Percentiles rank a stretch among this genome's conserved stretches.
phyloP scores from a whole-genome alignment of 1,139 yeast genomes.

The Saccharomycopsis phalli region DNA sequence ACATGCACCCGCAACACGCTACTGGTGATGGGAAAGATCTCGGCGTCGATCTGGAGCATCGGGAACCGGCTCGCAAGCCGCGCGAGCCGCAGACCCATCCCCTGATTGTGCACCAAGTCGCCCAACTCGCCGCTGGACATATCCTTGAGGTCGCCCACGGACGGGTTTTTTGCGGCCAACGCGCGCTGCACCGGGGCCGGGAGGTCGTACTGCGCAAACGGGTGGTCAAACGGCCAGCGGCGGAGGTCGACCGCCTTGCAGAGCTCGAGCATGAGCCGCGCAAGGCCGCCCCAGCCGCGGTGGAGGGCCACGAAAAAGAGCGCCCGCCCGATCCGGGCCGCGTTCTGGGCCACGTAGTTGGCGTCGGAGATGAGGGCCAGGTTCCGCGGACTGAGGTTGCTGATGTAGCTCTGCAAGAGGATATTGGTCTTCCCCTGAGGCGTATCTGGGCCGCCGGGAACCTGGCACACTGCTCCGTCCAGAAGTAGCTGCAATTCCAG shows the following conservation, averaged over 20 bases:
- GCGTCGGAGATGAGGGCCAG: conserved; percentile 81
- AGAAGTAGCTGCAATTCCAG: conserved; percentile 64
- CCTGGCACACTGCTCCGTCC: conserved; percentile 64
- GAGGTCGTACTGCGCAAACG: conserved; percentile 76
- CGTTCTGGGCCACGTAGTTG: conserved; percentile 90
- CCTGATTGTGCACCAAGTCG: conserved; percentile 73
- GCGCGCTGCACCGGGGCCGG: conserved; percentile 58
- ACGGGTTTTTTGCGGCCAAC: conserved; percentile 55
- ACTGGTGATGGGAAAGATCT: conserved; percentile 82
- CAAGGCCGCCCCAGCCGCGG: conserved; percentile 81
- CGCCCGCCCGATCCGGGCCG: conserved; percentile 90
- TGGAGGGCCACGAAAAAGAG: conserved; percentile 77
- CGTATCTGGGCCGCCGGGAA: conserved; percentile 69
- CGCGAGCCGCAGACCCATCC: conserved; percentile 60
- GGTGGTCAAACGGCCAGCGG: conserved; percentile 88
- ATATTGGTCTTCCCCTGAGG: conserved; percentile 84
- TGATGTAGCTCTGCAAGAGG: conserved; percentile 78
- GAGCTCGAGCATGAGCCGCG: conserved; percentile 63
- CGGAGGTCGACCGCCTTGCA: conserved; percentile 83
- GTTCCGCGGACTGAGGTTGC: conserved; percentile 63
- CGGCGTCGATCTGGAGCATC: conserved; percentile 58
- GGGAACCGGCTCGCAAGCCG: conserved; percentile 69
- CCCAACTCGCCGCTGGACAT: conserved; percentile 76
- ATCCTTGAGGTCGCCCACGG: conserved; percentile 65
- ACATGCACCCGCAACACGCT: conserved; percentile 80